Evolutionary conservation across 345 rosid species (phyloP).

Genomic region (Lepidium sativum): DNA sequence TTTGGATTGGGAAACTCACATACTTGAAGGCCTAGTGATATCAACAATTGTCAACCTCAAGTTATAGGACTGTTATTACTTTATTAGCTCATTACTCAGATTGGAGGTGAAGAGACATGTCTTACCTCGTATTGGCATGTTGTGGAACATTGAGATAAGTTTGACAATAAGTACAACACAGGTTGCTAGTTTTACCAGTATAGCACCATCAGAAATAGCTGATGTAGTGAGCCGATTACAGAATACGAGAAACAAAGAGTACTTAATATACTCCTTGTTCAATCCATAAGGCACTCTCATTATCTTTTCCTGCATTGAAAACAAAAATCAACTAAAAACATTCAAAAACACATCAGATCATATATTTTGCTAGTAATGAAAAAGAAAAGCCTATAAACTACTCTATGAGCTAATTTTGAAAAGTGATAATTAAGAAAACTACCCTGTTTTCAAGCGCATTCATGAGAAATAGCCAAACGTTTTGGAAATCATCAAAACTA

Average conservation of each 20-base stretch:
- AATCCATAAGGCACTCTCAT: conserved; percentile 90
- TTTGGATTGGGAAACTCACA: conserved; percentile 94
- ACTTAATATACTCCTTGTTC: conserved; percentile 68
- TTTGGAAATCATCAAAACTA: too few species aligned
- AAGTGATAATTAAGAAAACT: too few species aligned
- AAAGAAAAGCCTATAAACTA: not conserved
- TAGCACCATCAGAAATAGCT: conserved; percentile 71
- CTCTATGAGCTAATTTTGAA: not conserved
- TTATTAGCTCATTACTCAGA: not conserved
- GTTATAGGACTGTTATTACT: too few species aligned
- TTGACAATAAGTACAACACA: not conserved
- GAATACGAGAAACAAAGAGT: conserved; percentile 86
- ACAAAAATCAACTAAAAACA: too few species aligned
- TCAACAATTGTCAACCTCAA: conserved; percentile 1
- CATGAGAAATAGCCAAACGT: too few species aligned
- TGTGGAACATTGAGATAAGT: conserved; percentile 28
- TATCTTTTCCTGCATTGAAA: conserved; percentile 1
- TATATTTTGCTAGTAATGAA: not conserved
- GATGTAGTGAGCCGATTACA: conserved; percentile 87
- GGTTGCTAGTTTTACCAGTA: conserved; percentile 39
- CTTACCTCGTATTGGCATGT: conserved; percentile 95
- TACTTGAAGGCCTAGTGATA: conserved; percentile 77
- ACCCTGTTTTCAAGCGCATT: too few species aligned
- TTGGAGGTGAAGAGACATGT: not conserved
- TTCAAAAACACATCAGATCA: too few species aligned